Evolutionary conservation across 2,329 filamentous ascomycete species (phyloP).

Genomic region (Colletotrichum cordylinicola): DNA sequence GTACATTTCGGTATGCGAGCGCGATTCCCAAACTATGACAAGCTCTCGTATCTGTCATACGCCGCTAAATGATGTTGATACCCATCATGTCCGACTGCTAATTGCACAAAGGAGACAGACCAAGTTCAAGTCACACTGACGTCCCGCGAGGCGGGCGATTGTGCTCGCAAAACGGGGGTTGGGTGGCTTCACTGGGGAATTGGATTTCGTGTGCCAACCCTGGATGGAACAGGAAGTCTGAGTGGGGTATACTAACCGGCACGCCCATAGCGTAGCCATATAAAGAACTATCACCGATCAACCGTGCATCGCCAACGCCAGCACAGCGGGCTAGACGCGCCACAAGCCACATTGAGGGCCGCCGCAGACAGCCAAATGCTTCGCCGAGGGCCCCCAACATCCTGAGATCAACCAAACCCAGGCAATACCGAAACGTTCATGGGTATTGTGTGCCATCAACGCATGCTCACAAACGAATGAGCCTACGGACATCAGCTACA

Average conservation of each 20-base stretch:
- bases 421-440: not conserved
- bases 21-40: not conserved
- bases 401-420: not conserved
- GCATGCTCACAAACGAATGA: not conserved
- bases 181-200: not conserved
- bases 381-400: not conserved
- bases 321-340: not conserved
- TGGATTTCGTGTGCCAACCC: not conserved
- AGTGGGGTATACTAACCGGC: not conserved
- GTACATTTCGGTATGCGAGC: not conserved
- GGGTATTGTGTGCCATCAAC: not conserved
- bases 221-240: not conserved
- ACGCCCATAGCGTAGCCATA: not conserved
- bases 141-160: not conserved
- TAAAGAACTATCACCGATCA: not conserved
- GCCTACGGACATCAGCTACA: not conserved
- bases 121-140: not conserved
- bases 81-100: not conserved
- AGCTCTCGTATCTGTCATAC: not conserved
- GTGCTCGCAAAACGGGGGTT: conserved; percentile 2
- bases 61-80: not conserved
- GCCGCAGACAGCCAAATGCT: conserved; percentile 1
- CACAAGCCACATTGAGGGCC: conserved; percentile 14
- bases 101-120: not conserved
- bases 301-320: not conserved